Evolutionary conservation across 2,329 filamentous ascomycete species (phyloP), one percentile per base, ranked within the genome.

Genomic region (Periconia sp.): DNA sequence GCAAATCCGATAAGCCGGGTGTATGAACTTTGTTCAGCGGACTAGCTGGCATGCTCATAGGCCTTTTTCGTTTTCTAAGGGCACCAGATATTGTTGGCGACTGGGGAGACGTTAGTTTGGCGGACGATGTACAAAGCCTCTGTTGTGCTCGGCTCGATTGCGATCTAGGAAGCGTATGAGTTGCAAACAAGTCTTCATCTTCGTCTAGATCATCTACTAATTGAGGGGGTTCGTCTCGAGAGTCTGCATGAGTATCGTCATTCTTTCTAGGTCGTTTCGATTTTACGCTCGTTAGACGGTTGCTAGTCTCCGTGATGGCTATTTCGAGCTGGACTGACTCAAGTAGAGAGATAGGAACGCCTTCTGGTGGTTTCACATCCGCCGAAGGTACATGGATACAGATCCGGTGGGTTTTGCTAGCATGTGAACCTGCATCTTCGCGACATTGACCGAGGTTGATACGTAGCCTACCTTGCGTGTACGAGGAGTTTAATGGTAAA

Each of bases 301-400:
- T 46, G n/a, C 37, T 46, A 11, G 36, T 37, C 19, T 63, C 52
- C 3, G 57, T 23, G 6, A 64, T 39, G 11, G 56, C 56, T 33
- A 61, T 52, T 3, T 37, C 38, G 2, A 74, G 47, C 13, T 45
- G 48, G 3, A 74, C 53, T 5, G 50, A 56, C 4, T 67, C 43
- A 2, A 73, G 54, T 11, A 19, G 38, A 10, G 67, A 16, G 1
- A 36, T 39, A 4, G 51, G 28, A 10, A 70, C 36, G 3, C 56
- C 59, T 11, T 57, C 46, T 8, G 71, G 66, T 15, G 71, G 65
- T 16, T 48, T 56, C 4, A 66, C 18, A 29, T 69, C 63, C 29
- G 53, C 43, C 9, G 45, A 40, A n/a, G 61, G 54, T 1, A 65
- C 57, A n/a, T 54, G 52, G 11, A 43, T 34, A 2, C 48, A 46